Conservation (phyloP, 148 eudicot genomes). For the Agrostemma githago region DNA sequence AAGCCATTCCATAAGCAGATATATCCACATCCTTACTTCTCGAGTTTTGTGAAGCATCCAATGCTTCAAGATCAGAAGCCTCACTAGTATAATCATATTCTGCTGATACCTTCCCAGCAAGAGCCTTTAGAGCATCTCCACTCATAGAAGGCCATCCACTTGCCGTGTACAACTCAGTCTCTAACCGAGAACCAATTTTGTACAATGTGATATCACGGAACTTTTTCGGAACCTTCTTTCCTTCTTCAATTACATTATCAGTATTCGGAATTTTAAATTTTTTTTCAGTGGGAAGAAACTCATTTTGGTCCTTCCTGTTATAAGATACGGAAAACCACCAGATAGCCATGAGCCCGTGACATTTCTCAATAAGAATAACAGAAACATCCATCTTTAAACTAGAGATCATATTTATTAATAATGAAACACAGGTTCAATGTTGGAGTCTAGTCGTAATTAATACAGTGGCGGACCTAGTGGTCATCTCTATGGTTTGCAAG, state of each 20-base stretch:
- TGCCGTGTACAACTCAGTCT: conserved; percentile 63
- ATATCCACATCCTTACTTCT: conserved; percentile 24
- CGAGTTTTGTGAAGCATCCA: conserved; percentile 20
- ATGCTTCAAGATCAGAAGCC: conserved; percentile 21
- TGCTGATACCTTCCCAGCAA: conserved; percentile 89
- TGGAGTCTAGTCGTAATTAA: not conserved
- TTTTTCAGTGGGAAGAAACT: conserved; percentile 58
- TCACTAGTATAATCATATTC: conserved; percentile 59
- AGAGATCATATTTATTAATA: not conserved
- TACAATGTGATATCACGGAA: conserved; percentile 56
- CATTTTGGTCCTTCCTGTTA: conserved; percentile 54
- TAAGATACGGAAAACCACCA: conserved; percentile 8
- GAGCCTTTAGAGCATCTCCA: conserved; percentile 74
- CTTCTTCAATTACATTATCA: conserved; percentile 80
- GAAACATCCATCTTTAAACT: not conserved
- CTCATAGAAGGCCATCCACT: conserved; percentile 96
- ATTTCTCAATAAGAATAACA: not conserved
- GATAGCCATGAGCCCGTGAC: not conserved
- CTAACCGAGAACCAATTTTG: conserved; percentile 38
- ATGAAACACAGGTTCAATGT: not conserved
- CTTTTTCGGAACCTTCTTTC: conserved; percentile 71
- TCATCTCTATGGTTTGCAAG: not conserved
- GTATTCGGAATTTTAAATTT: conserved; percentile 63
- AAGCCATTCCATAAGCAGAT: conserved; percentile 83
- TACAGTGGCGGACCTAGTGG: not conserved